These are phyloP conservation scores for Metroxylon sagu DNA, from an alignment of 176 grass and related monocot species.

Conservation along the genomic window DNA sequence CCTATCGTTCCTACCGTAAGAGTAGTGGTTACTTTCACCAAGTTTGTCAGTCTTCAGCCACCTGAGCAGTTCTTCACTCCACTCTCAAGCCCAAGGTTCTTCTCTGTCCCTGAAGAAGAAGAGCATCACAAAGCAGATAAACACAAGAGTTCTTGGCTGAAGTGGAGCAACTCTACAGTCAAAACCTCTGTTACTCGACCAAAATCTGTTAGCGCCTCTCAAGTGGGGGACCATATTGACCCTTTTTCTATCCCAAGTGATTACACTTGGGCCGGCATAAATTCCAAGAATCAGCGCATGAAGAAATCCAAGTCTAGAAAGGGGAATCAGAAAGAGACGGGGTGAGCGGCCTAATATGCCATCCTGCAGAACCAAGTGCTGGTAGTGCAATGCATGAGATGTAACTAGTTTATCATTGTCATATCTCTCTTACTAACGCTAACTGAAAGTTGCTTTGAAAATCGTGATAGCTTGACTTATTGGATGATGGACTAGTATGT, in stretches of 20 bases:
- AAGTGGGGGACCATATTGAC: constrained; percentile 56
- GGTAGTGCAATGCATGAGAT: background rate
- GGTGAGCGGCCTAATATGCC: background rate
- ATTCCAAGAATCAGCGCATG: constrained; percentile 53
- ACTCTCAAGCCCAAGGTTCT: constrained; percentile 84
- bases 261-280: constrained; percentile 71
- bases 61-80: constrained; percentile 97
- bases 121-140: constrained; percentile 27
- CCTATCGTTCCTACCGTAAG: constrained; percentile 88
- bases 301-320: constrained; percentile 59
- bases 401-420: no score
- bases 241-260: constrained; percentile 69
- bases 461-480: no score
- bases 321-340: constrained; percentile 45
- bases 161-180: constrained; percentile 31
- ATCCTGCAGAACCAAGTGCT: no score
- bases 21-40: constrained; percentile 83
- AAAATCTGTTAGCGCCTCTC: constrained; percentile 61
- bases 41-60: constrained; percentile 68
- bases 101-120: constrained; percentile 34
- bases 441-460: no score
- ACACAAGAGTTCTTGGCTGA: constrained; percentile 63
- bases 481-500: no score
- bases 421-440: no score
- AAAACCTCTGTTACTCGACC: constrained; percentile 39